Base-by-base conservation (phyloP, 2,329 filamentous ascomycete species). In the Paramyrothecium sp. region DNA sequence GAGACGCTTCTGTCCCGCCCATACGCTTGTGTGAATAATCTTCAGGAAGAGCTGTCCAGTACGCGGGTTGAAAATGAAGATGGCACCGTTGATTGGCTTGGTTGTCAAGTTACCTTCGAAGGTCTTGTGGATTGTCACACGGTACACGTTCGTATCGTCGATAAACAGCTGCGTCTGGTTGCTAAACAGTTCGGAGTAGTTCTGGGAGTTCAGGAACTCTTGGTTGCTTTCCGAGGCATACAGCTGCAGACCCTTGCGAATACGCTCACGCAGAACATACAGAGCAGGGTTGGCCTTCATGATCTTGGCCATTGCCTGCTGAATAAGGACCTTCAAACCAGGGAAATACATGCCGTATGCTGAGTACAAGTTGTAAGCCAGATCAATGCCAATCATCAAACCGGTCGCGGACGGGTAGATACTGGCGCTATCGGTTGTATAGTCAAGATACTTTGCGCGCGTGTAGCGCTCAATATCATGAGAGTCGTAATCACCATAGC, bases 61-160 rank as follows among this genome's bases (percentile, higher is more conserved):
- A 58, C 94, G 87, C n/a, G 96, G 95, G 73, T 99, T 99, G 85
- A 99, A 98, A 71, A 99, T 99, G 81, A 99, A 99, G 72, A 99
- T 98, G 50, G 96, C 95, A 71, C 95, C 95, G 73, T 99, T 99
- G 82, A 99, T 99, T 3, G 95, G 95, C 77, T 99, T 99, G 2
- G 95, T 99, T 0, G 95, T 99, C 85, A 99, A 81, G 72, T 99
- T 99, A 67, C 95, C 95, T 75, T 99, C 95, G 61, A 99, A 99
- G 0, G 95, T 99, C 85, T 99, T 99, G 82, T 99, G 95, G 61
- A 99, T 99, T 0, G 95, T 99, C 60, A 99, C 95, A 79, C 95
- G 93, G 73, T 99, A 99, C 54, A 99, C 96, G 68, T 99, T 99
- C 59, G 95, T 99, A 71, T 99, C 95, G 67, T 99, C 95, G 62